phyloP scores from a whole-genome alignment of 169 alveolate species.

The Neospora caninum region DNA sequence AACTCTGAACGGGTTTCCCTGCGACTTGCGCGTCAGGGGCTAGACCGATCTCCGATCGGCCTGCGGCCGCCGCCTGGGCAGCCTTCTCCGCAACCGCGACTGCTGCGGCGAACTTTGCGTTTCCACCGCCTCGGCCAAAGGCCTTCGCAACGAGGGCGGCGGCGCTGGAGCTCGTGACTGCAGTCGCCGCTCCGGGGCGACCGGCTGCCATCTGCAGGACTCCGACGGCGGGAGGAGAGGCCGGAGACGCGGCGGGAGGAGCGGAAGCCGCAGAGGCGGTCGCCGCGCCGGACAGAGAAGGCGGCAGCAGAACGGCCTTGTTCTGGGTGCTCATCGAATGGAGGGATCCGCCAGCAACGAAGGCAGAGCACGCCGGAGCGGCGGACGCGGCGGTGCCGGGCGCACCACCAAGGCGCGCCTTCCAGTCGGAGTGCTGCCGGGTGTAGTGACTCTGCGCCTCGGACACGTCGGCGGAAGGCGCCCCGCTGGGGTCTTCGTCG shows the following conservation, averaged over 20 bases:
- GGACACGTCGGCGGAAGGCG: background rate
- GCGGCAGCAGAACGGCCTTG: conserved; percentile 45
- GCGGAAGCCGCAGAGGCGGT: background rate
- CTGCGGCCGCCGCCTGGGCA: background rate
- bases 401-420: background rate
- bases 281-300: conserved; percentile 17
- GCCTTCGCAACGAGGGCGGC: conserved; percentile 33
- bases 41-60: background rate
- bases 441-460: conserved; percentile 36
- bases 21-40: conserved; percentile 27
- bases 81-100: conserved; percentile 10
- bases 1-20: conserved; percentile 1
- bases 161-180: conserved; percentile 2
- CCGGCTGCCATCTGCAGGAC: background rate
- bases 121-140: conserved; percentile 2
- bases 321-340: conserved; percentile 63
- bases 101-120: background rate
- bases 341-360: conserved; percentile 58
- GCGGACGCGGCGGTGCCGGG: background rate
- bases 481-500: background rate
- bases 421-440: conserved; percentile 20
- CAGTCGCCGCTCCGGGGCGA: background rate
- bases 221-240: background rate
- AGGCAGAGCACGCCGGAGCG: conserved; percentile 35
- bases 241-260: background rate